phyloP scores from a whole-genome alignment of 257 asterid species.

The Nicotiana sylvestris region DNA sequence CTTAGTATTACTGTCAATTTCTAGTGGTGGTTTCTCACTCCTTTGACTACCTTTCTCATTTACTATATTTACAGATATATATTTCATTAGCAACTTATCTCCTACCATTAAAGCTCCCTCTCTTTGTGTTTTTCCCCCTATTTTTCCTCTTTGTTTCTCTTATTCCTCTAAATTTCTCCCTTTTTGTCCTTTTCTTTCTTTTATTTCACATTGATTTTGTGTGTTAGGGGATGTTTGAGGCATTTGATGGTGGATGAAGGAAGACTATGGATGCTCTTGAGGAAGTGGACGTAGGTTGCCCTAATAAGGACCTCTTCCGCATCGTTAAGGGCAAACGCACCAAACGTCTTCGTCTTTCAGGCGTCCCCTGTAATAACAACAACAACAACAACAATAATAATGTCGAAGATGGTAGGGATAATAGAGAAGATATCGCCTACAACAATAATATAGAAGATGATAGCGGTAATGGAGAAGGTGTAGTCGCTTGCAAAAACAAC shows the following conservation, averaged over 20 bases:
- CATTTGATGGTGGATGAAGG: slow-evolving; percentile 20
- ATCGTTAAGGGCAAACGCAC: slow-evolving; percentile 41
- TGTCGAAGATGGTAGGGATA: background rate
- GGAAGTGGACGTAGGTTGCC: slow-evolving; percentile 20
- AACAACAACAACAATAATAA: background rate
- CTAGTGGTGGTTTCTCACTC: background rate
- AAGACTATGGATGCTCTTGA: slow-evolving; percentile 28
- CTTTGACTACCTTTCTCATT: slow-evolving; percentile 1
- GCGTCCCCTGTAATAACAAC: background rate
- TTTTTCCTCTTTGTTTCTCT: slow-evolving; percentile 17
- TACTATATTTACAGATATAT: background rate
- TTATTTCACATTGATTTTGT: slow-evolving; percentile 11
- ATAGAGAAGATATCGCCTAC: background rate
- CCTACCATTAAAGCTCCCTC: slow-evolving; percentile 3
- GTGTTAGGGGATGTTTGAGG: background rate
- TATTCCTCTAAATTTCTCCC: background rate
- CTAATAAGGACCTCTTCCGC: slow-evolving; percentile 28
- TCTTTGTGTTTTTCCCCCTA: background rate
- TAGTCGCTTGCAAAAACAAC: no score
- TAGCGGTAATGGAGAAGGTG: no score
- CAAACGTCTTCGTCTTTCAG: slow-evolving; percentile 27
- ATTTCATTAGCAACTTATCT: background rate
- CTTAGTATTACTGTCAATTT: background rate
- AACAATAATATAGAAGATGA: background rate
- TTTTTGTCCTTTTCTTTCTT: background rate